Evolutionary conservation across 2,329 filamentous ascomycete species (phyloP), one percentile per base, ranked within the genome.

Genomic region (Penicillium sp.): DNA sequence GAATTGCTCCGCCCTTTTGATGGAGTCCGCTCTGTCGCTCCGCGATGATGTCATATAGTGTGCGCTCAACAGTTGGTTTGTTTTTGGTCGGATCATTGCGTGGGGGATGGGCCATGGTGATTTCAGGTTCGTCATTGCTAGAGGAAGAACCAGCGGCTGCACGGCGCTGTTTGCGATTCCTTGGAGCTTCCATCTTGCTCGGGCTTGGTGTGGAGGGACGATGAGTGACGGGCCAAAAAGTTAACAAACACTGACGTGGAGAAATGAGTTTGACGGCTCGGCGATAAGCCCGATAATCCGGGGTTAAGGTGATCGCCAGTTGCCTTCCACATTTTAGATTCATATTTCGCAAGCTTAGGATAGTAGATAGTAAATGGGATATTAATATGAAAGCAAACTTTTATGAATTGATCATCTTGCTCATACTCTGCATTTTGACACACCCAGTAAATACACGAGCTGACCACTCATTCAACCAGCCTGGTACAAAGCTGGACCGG

Each of bases 401-500:
- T 43, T 31, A 12, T 31, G 26, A 31, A 29, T 22, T 43, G 4
- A 31, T 37, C 3, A n/a, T 17, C 0, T 9, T 33, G 6, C 22
- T 42, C 15, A 26, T 28, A 9, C 21, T 21, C 45, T 48, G 22
- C 17, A 3, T 6, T 17, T 46, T 7, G 15, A 29, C 19, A 17
- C 28, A 17, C 28, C 15, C 17, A 13, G 13, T 24, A 15, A 39
- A 19, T 26, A 44, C 19, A 38, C 7, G 2, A 3, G 6, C 3
- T 17, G 9, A 13, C 13, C 6, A 17, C 17, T 4, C 29, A 44
- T 19, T 77, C 76, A 93, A 57, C 87, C 88, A 59, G 87, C 82
- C 70, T 88, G 84, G 67, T 90, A 93, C 33, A 93, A 64, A 46
- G 80, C 84, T 47, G 89, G 74, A 26, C 73, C 73, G 21, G 87